These are phyloP conservation scores for Pyrenochaeta sp. DNA, from an alignment of 2,329 filamentous ascomycete species.

Conservation along the genomic window DNA sequence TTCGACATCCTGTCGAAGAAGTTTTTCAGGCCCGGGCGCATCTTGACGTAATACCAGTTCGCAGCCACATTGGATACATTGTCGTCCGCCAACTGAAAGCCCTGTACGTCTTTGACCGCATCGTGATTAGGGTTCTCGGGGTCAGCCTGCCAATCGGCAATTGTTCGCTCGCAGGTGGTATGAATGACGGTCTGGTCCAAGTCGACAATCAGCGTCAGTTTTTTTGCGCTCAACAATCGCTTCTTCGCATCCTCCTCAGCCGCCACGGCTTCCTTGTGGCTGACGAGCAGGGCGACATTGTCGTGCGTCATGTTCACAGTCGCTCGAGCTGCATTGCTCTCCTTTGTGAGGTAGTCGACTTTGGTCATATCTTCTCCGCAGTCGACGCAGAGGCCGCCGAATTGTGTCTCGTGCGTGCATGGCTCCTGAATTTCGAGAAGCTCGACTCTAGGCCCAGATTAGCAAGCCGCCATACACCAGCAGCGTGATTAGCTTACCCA, in stretches of 20 bases:
- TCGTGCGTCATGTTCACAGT: constrained; percentile 96
- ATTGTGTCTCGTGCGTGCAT: constrained; percentile 91
- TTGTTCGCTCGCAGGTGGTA: constrained; percentile 94
- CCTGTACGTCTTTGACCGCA: constrained; percentile 85
- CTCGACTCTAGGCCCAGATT: constrained; percentile 54
- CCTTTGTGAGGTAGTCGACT: constrained; percentile 81
- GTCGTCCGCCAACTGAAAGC: constrained; percentile 90
- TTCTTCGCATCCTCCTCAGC: constrained; percentile 88
- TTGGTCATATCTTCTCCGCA: constrained; percentile 98
- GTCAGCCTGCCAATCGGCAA: constrained; percentile 94
- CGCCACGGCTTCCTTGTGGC: constrained; percentile 78
- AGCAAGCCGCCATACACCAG: neutral
- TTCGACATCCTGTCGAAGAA: constrained; percentile 82
- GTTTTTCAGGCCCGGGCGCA: constrained; percentile 82
- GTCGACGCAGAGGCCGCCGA: constrained; percentile 85
- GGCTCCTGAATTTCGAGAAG: constrained; percentile 85
- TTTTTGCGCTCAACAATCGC: constrained; percentile 79
- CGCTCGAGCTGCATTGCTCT: constrained; percentile 81
- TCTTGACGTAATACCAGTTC: constrained; percentile 95
- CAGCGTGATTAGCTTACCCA: constrained; percentile 44
- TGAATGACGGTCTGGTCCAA: constrained; percentile 98
- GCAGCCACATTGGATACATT: constrained; percentile 46
- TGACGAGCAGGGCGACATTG: constrained; percentile 86
- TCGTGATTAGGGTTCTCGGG: constrained; percentile 88
- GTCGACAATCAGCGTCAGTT: constrained; percentile 94